Base-by-base conservation (phyloP, 441 rosid species). In the Macaranga tanarius region DNA sequence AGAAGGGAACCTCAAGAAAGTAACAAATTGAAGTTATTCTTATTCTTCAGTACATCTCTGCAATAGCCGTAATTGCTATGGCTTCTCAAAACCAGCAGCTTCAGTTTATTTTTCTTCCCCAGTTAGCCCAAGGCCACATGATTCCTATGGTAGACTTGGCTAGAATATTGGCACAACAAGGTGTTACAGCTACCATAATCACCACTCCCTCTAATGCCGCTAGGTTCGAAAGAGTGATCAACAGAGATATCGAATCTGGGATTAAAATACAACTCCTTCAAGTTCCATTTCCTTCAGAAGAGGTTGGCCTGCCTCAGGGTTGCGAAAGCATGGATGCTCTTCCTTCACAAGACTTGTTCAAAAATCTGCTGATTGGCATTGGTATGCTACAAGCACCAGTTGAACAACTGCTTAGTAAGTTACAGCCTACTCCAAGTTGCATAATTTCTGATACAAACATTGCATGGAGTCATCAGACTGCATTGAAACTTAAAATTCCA, bases 81-180 rank as follows among this genome's bases (percentile, higher is more conserved):
- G 52, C 52, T 48, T 48, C 52, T 48, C 17, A 48, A 15, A 48
- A 48, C 52, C 52, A 48, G 52, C 52, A 48, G 19, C 52, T 15
- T 48, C 52, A 48, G 0, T 48, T 48, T 4, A 6, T 48, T 4
- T 48, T 48, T 48, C 52, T 48, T 12, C 93, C 93, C n/a, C 83
- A 82, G 55, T 77, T 85, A 84, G 88, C 83, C 9, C 90, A 83
- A 72, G 89, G 92, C 16, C 87, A 83, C 77, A 72, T 84, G 45
- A 83, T 87, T 70, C 87, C 91, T 20, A 77, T 79, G 86, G 77
- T 89, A 15, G 93, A 89, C 75, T 61, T 73, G 58, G 77, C 74
- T 22, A 63, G 59, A 50, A 45, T 77, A 5, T 31, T 77, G 15
- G 64, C 80, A 28, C 45, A 61, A 38, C 77, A 44, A 12, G 74